Base-by-base conservation (phyloP, 352 stramenopile genomes). In the Phytopythium mirpurense region DNA sequence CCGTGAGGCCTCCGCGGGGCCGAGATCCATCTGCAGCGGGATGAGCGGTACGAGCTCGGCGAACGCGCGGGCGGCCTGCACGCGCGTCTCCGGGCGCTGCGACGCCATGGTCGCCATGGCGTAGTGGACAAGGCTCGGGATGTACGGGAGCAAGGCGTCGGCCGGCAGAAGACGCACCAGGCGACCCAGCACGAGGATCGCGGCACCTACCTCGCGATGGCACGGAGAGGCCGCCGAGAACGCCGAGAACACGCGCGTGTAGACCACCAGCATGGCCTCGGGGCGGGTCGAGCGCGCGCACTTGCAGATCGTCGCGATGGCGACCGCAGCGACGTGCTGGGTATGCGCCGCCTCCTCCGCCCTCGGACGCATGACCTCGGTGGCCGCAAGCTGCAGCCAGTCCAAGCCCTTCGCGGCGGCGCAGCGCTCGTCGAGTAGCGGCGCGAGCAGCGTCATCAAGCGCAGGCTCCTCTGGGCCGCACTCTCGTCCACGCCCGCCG, bases 1-100 rank as follows among this genome's bases (percentile, higher is more conserved):
- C 58, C 19, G 24, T 47, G 15, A 41, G 11, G 29, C 38, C n/a
- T 49, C 47, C 24, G 32, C n/a, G 31, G 59, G 18, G 14, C 63
- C 37, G 4, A 89, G 65, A 65, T 93, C 79, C 79, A 90, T 90
- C 58, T 86, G 69, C 44, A 93, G 59, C 10, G 83, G 71, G 48
- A 93, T 74, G 26, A 90, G 68, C 15, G 74, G 79, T 24, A 93
- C 51, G 8, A 93, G 64, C 26, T 84, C 72, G 18, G 76, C 71
- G 70, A 93, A 93, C n/a, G 64, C 63, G n/a, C 67, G 65, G 12
- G 83, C 71, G 21, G 78, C 80, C 48, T 78, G 59, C 3, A 52
- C 67, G 14, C 83, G 74, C 11, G 82, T 60, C n/a, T 50, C 40
- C 49, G 68, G 34, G 3, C 65, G 56, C 24, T 80, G 62, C 1